phyloP scores from a whole-genome alignment of 495 filamentous ascomycete species.

The Aspergillus cavernicola region DNA sequence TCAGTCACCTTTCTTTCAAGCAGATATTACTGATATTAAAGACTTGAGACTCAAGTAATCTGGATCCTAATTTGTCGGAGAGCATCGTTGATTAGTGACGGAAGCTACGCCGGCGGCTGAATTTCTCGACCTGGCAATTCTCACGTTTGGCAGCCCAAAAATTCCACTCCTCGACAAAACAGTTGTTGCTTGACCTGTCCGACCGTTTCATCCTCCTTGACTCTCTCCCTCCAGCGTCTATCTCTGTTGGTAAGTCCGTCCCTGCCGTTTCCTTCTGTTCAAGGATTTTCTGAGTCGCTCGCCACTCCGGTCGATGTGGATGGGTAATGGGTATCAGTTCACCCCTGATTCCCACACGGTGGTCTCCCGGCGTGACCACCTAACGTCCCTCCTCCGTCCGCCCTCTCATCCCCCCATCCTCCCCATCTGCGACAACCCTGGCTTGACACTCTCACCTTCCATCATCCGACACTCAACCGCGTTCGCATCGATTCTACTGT shows the following conservation, averaged over 20 bases:
- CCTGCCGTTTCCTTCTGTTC: slow-evolving; percentile 15
- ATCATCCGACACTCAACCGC: slow-evolving; percentile 2
- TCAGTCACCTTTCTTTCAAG: no score
- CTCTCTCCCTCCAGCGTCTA: slow-evolving; percentile 18
- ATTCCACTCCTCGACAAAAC: slow-evolving; percentile 26
- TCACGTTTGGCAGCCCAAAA: slow-evolving; percentile 19
- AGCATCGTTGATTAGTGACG: slow-evolving; percentile 26
- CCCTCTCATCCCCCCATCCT: slow-evolving; percentile 21
- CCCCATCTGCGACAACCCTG: slow-evolving; percentile 11
- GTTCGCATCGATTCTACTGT: background rate
- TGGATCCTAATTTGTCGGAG: background rate
- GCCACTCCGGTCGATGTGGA: slow-evolving; percentile 6
- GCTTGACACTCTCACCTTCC: slow-evolving; percentile 4
- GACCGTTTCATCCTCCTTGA: slow-evolving; percentile 10
- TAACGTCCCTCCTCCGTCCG: slow-evolving; percentile 20
- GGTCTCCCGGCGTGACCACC: slow-evolving; percentile 24
- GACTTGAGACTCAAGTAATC: no score
- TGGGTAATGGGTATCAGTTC: slow-evolving; percentile 11
- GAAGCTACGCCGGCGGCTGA: slow-evolving; percentile 32
- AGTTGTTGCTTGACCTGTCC: slow-evolving; percentile 15
- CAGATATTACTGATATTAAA: no score
- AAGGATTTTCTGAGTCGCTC: slow-evolving; percentile 2
- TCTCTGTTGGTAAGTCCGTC: slow-evolving; percentile 13
- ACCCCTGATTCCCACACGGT: slow-evolving; percentile 24
- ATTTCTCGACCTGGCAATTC: slow-evolving; percentile 32